Evolutionary conservation across 2,329 filamentous ascomycete genomes (phyloP).

Genomic region (Uncinocarpus reesii): DNA sequence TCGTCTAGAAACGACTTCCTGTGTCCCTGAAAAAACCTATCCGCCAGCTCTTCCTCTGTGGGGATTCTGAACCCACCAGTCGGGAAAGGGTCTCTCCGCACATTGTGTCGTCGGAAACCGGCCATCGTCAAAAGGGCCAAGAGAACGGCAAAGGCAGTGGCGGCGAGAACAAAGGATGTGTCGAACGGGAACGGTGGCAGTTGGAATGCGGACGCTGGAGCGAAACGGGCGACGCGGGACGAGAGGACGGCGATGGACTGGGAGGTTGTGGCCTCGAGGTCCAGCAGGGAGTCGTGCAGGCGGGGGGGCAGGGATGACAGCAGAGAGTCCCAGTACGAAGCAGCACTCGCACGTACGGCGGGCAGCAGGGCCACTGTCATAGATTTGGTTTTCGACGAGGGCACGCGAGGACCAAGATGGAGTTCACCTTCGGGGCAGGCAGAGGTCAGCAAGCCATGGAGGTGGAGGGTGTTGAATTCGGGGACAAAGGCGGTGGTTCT

Average conservation of each 20-base stretch:
- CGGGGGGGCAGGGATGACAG: conserved; percentile 18
- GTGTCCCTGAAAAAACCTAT: too few species aligned
- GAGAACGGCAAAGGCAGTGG: conserved; percentile 17
- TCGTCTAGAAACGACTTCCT: too few species aligned
- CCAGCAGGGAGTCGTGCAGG: conserved; percentile 20
- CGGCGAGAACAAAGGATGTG: conserved; percentile 20
- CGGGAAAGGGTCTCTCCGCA: conserved; percentile 5
- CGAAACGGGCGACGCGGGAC: neutral
- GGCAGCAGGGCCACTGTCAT: conserved; percentile 34
- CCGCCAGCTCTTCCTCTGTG: conserved; percentile 1
- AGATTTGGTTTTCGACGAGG: conserved; percentile 18
- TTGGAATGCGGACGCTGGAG: neutral
- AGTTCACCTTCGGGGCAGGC: too few species aligned
- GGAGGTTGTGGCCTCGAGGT: neutral
- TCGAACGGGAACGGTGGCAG: conserved; percentile 15
- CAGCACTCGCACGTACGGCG: conserved; percentile 34
- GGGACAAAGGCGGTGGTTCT: neutral
- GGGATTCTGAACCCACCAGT: conserved; percentile 7
- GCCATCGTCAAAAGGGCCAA: conserved; percentile 25
- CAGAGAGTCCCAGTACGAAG: conserved; percentile 31
- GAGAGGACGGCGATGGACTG: conserved; percentile 16
- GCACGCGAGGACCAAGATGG: neutral
- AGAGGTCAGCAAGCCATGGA: too few species aligned
- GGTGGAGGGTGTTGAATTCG: too few species aligned
- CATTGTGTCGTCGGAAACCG: conserved; percentile 24